phyloP scores from a whole-genome alignment of 2,329 filamentous ascomycete genomes.

The Calonectria montana region DNA sequence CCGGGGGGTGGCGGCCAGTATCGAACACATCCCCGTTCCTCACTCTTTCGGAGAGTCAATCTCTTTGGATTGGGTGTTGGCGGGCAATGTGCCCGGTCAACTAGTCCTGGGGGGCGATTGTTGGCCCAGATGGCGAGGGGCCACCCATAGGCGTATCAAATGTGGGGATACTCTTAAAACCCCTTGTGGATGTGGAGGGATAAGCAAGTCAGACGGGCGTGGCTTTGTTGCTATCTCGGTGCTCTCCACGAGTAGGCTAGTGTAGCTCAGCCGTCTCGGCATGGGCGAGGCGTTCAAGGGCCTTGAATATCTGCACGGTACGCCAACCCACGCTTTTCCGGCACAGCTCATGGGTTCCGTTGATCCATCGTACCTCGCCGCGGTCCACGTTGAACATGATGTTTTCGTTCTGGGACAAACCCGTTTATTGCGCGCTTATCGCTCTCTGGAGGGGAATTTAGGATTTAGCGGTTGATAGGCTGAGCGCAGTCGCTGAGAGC shows the following conservation, averaged over 20 bases:
- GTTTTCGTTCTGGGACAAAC: not conserved
- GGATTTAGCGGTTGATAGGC: not conserved
- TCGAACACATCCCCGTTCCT: slow-evolving; percentile 6
- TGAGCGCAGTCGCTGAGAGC: not conserved
- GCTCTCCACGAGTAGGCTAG: slow-evolving; percentile 19
- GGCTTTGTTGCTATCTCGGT: slow-evolving; percentile 26
- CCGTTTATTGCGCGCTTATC: slow-evolving; percentile 11
- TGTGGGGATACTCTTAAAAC: slow-evolving; percentile 18
- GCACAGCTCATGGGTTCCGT: not conserved
- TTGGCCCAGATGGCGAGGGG: not conserved
- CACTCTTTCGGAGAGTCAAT: slow-evolving; percentile 2
- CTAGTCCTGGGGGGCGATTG: slow-evolving; percentile 4
- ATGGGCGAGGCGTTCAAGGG: slow-evolving; percentile 17
- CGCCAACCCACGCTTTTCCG: not conserved
- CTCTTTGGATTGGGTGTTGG: slow-evolving; percentile 4
- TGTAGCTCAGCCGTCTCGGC: slow-evolving; percentile 24
- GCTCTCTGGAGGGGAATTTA: not conserved
- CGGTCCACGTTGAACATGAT: not conserved
- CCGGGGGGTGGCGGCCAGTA: not conserved
- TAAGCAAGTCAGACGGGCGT: slow-evolving; percentile 18
- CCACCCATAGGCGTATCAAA: slow-evolving; percentile 7
- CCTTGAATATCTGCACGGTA: not conserved
- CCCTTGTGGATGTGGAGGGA: slow-evolving; percentile 11
- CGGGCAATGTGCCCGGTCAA: not conserved
- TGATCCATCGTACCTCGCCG: not conserved